phyloP scores from a whole-genome alignment of 2,329 filamentous ascomycete genomes.

The Epichloe sibirici region DNA sequence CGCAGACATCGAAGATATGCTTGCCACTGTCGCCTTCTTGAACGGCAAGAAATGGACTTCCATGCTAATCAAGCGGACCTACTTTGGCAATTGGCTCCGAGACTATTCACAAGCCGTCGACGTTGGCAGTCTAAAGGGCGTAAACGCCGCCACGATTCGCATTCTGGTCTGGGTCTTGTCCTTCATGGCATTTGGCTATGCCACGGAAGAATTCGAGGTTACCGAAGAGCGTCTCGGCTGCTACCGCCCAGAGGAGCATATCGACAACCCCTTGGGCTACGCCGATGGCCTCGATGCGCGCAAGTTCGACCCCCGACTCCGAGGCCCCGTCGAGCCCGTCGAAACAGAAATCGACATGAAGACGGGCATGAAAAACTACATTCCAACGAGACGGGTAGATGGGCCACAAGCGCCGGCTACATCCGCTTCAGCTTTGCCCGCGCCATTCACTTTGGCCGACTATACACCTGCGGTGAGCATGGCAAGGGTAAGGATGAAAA shows the following conservation, averaged over 20 bases:
- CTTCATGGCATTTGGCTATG: conserved; percentile 72
- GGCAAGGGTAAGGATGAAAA: conserved; percentile 58
- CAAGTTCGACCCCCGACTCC: conserved; percentile 67
- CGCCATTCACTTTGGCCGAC: conserved; percentile 64
- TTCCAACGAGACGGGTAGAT: conserved; percentile 80
- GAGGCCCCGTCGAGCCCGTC: conserved; percentile 59
- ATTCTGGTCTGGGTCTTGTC: conserved; percentile 72
- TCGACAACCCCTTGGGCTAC: conserved; percentile 74
- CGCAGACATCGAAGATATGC: conserved; percentile 68
- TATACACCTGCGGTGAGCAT: conserved; percentile 55
- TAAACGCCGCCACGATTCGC: conserved; percentile 66
- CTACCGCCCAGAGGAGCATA: conserved; percentile 65
- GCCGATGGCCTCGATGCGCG: conserved; percentile 78
- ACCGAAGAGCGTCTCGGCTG: conserved; percentile 68
- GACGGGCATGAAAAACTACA: conserved; percentile 99
- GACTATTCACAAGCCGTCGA: conserved; percentile 81
- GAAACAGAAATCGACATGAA: conserved; percentile 62
- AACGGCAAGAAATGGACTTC: conserved; percentile 77
- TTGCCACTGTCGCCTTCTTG: conserved; percentile 65
- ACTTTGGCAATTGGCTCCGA: conserved; percentile 79
- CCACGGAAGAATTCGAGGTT: conserved; percentile 77
- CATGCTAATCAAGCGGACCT: conserved; percentile 64
- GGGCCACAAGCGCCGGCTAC: conserved; percentile 84
- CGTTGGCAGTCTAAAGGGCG: conserved; percentile 65
- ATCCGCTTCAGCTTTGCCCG: conserved; percentile 63